Evolutionary conservation across 208 protist species (phyloP).

Genomic region (Leishmania martiniquensis): DNA sequence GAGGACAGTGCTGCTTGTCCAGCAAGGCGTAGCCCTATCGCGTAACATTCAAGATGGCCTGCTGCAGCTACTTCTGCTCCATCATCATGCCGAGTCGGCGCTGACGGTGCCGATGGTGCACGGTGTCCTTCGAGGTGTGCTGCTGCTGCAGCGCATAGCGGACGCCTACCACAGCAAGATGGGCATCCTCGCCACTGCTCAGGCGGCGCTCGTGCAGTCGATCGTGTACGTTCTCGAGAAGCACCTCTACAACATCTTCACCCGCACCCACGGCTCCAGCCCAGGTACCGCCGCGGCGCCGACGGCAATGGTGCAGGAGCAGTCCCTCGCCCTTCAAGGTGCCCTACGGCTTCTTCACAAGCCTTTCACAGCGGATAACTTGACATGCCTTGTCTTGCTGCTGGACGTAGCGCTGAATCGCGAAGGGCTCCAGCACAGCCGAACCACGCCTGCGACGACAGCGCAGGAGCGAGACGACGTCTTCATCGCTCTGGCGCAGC

Average conservation of each 20-base stretch:
- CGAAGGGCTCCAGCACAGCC: slow-evolving; percentile 10
- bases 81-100: slow-evolving; percentile 61
- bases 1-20: slow-evolving; percentile 47
- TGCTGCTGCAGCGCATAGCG: slow-evolving; percentile 92
- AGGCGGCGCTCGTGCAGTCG: slow-evolving; percentile 71
- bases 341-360: slow-evolving; percentile 72
- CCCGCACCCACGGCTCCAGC: slow-evolving; percentile 19
- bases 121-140: slow-evolving; percentile 68
- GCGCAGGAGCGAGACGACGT: slow-evolving; percentile 57
- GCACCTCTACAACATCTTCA: slow-evolving; percentile 59
- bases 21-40: slow-evolving; percentile 67
- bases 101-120: slow-evolving; percentile 66
- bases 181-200: slow-evolving; percentile 71
- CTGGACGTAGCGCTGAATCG: slow-evolving; percentile 69
- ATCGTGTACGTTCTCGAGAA: slow-evolving; percentile 76
- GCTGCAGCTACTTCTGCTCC: slow-evolving; percentile 69
- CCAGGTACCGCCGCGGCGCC: neutral
- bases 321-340: slow-evolving; percentile 62
- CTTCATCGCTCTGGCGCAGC: slow-evolving; percentile 64
- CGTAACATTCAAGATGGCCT: slow-evolving; percentile 64
- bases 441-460: slow-evolving; percentile 23
- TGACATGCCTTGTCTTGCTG: slow-evolving; percentile 62
- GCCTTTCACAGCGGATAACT: slow-evolving; percentile 53
- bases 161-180: slow-evolving; percentile 80
- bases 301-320: slow-evolving; percentile 33